These are phyloP conservation scores for Neonectria ditissima DNA, from an alignment of 2,329 filamentous ascomycete species.

Conservation along the genomic window DNA sequence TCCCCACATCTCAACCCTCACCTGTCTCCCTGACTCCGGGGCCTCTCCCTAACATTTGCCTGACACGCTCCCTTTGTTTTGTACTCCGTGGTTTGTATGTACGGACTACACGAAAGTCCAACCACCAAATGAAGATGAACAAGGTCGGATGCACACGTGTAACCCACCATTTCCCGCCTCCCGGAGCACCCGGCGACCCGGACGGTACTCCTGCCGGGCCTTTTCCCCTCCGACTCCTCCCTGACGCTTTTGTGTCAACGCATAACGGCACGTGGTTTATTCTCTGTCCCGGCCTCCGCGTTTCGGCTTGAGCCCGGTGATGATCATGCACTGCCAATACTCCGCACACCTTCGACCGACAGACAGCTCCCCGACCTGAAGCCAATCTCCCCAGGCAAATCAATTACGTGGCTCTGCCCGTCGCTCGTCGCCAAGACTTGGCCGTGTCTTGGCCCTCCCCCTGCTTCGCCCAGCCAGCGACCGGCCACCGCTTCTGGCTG, in stretches of 20 bases:
- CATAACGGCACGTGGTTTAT: neutral
- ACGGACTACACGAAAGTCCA: too few relatives aligned
- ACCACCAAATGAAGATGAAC: neutral
- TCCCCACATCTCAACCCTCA: neutral
- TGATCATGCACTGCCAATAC: neutral
- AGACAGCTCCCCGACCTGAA: neutral
- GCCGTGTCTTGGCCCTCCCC: conserved; percentile 17
- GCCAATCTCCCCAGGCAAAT: neutral
- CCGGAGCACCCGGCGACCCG: conserved; percentile 3
- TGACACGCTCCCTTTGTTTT: neutral
- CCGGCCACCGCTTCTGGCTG: conserved; percentile 8
- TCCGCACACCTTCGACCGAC: neutral
- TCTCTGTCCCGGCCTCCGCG: neutral
- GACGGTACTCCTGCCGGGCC: neutral
- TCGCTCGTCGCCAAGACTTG: conserved; percentile 31
- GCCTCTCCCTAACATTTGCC: neutral
- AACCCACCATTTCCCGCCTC: neutral
- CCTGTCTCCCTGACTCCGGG: neutral
- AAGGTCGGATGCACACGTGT: neutral
- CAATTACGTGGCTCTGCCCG: conserved; percentile 34
- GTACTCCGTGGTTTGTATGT: too few relatives aligned
- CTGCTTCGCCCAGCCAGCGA: conserved; percentile 5
- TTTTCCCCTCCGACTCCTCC: neutral
- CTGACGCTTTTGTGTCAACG: too few relatives aligned
- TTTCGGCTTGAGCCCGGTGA: neutral